Conservation (phyloP, 768 basidiomycete genomes). For the Tulasnella calospora region DNA sequence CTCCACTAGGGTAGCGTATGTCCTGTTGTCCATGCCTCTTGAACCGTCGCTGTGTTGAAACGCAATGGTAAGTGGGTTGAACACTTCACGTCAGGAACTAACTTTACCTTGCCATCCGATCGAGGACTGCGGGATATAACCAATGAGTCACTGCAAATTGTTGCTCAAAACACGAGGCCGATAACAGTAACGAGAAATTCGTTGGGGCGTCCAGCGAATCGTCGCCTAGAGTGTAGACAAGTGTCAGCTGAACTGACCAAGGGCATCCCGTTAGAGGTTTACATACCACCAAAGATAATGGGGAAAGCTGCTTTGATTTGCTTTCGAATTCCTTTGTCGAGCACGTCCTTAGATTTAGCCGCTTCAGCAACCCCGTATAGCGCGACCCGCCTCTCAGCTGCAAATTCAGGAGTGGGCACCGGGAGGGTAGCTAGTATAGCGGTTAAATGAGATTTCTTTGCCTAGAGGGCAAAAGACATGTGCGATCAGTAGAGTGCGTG, state of each 20-base stretch:
- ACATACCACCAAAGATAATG: slow-evolving; percentile 54
- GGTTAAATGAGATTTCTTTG: slow-evolving; percentile 57
- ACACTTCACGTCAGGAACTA: not conserved
- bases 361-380: slow-evolving; percentile 65
- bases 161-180: slow-evolving; percentile 68
- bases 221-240: not conserved
- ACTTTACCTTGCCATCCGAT: slow-evolving; percentile 38
- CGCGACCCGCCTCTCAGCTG: slow-evolving; percentile 64
- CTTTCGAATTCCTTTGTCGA: slow-evolving; percentile 64
- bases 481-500: not conserved
- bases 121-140: slow-evolving; percentile 66
- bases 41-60: not conserved
- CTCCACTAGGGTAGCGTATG: slow-evolving; percentile 55
- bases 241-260: slow-evolving; percentile 39
- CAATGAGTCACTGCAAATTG: slow-evolving; percentile 64
- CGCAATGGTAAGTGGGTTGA: not conserved
- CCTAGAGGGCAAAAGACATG: slow-evolving; percentile 36
- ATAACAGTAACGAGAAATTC: slow-evolving; percentile 37
- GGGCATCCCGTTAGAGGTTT: slow-evolving; percentile 36
- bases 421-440: slow-evolving; percentile 69
- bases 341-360: slow-evolving; percentile 55
- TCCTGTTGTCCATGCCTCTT: slow-evolving; percentile 41
- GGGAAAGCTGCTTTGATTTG: slow-evolving; percentile 63
- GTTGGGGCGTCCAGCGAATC: not conserved
- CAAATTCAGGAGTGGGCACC: slow-evolving; percentile 52